These are phyloP conservation scores for Aspergillus melleus DNA, from an alignment of 2,329 filamentous ascomycete genomes.

Conservation along the genomic window DNA sequence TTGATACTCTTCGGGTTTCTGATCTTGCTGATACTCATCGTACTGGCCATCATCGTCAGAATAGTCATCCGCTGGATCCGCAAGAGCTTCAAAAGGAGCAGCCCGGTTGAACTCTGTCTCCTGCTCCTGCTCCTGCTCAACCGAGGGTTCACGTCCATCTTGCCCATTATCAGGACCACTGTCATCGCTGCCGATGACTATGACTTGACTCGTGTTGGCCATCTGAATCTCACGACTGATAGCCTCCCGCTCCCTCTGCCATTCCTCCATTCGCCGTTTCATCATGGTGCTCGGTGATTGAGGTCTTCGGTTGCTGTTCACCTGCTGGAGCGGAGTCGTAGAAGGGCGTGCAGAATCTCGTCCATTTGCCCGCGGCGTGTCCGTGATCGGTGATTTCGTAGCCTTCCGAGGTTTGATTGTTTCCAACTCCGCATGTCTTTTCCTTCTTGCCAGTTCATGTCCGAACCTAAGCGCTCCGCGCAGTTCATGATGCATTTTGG, in stretches of 20 bases:
- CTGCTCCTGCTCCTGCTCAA: constrained; percentile 3
- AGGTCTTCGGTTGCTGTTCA: background rate
- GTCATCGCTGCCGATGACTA: constrained; percentile 46
- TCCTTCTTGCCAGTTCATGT: constrained; percentile 43
- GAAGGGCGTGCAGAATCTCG: background rate
- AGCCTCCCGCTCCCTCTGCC: constrained; percentile 47
- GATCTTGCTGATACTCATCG: background rate
- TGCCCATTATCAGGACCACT: constrained; percentile 12
- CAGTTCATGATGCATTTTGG: constrained; percentile 41
- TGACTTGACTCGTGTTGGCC: constrained; percentile 44
- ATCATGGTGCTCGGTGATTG: constrained; percentile 21
- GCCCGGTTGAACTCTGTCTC: constrained; percentile 4
- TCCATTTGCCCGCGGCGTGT: background rate
- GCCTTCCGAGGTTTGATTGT: constrained; percentile 3
- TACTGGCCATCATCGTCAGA: background rate
- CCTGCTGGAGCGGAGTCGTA: constrained; percentile 9
- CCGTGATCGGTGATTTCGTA: background rate
- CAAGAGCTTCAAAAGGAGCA: constrained; percentile 15
- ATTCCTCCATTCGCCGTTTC: constrained; percentile 39
- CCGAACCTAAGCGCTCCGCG: constrained; percentile 44
- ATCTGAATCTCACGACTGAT: constrained; percentile 46
- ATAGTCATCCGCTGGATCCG: constrained; percentile 13
- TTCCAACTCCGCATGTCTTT: constrained; percentile 19
- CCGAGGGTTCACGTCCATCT: constrained; percentile 2
- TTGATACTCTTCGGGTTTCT: background rate